These are phyloP conservation scores for Ceratobasidium sp. DNA, from an alignment of 1,284 basidiomycete genomes.

Conservation along the genomic window DNA sequence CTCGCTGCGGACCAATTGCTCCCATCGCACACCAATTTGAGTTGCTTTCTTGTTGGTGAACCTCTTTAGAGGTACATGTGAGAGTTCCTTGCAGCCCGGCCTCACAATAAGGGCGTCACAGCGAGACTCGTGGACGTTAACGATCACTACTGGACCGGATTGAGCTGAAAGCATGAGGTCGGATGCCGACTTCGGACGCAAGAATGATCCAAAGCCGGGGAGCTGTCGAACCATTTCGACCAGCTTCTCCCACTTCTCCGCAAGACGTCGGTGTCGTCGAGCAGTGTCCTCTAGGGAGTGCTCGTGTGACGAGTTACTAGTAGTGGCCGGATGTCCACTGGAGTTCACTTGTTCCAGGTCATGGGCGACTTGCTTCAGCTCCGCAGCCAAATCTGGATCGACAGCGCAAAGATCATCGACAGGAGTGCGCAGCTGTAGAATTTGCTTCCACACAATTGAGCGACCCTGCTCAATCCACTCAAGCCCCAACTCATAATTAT, in stretches of 20 bases:
- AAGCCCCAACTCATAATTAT: neutral
- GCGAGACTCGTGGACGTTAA: neutral
- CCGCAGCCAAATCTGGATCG: neutral
- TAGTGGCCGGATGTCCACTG: neutral
- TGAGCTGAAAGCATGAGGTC: neutral
- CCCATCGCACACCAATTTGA: too few relatives aligned
- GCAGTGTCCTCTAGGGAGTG: neutral
- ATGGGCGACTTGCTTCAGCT: neutral
- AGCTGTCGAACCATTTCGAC: neutral
- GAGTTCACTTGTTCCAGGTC: neutral
- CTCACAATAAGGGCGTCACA: conserved; percentile 4
- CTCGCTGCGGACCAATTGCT: too few relatives aligned
- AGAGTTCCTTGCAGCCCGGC: neutral
- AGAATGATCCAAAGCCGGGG: neutral
- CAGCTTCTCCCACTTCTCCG: neutral
- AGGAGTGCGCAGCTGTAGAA: conserved; percentile 1
- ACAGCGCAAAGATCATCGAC: neutral
- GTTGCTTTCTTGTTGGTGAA: too few relatives aligned
- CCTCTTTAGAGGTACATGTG: neutral
- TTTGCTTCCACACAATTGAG: conserved; percentile 17
- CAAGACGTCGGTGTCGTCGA: neutral
- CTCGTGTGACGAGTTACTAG: neutral
- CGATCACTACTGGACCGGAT: neutral
- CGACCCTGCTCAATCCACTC: conserved; percentile 21
- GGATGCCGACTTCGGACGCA: neutral